Conservation (phyloP, 176 grass and related monocot species). For the Aegilops longissima region DNA sequence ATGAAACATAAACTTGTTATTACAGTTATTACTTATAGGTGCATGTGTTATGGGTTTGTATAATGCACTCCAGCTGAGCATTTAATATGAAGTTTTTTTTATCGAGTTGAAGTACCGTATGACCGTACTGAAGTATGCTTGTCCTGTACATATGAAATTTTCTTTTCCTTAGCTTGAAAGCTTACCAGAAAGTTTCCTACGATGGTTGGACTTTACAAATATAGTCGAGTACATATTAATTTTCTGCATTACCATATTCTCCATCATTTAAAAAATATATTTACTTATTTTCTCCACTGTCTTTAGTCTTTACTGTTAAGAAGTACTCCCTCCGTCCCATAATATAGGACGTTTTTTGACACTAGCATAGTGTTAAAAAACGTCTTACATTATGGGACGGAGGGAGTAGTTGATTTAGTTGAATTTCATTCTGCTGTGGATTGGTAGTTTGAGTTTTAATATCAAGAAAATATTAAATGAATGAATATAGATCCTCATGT, state of each 20-base stretch:
- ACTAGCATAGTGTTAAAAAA: too few relatives aligned
- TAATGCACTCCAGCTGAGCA: not conserved
- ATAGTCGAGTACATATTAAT: not conserved
- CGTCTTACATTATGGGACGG: too few relatives aligned
- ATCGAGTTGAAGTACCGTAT: not conserved
- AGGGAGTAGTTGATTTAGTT: not conserved
- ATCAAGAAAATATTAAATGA: not conserved
- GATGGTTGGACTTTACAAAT: not conserved
- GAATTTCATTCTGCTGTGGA: not conserved
- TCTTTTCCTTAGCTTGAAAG: not conserved
- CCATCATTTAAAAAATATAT: not conserved
- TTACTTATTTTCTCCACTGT: not conserved
- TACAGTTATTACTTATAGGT: not conserved
- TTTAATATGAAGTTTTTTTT: not conserved
- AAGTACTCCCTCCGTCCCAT: not conserved
- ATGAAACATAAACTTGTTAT: not conserved
- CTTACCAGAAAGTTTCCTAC: not conserved
- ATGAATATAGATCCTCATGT: not conserved
- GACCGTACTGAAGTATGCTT: not conserved
- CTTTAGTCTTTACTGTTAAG: not conserved
- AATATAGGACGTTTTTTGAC: too few relatives aligned
- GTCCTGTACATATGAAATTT: not conserved
- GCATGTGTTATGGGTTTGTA: not conserved
- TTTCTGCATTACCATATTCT: not conserved
- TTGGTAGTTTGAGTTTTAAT: constrained; percentile 6